phyloP scores from a whole-genome alignment of 2,329 filamentous ascomycete genomes.

The Incumbomyces lentus region DNA sequence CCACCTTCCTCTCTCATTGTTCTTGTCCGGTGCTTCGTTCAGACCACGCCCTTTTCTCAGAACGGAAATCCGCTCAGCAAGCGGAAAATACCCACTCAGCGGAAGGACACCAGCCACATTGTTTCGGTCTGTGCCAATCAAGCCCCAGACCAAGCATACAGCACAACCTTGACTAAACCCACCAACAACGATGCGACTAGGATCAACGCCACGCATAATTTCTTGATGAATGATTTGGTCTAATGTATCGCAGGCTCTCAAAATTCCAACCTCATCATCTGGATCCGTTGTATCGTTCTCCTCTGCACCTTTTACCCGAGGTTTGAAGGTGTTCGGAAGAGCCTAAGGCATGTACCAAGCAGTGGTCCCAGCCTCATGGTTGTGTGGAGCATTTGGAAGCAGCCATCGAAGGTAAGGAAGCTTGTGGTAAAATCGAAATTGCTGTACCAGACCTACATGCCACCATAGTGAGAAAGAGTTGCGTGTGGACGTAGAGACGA shows the following conservation, averaged over 20 bases:
- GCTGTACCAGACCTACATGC: constrained; percentile 31
- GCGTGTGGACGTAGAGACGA: too few relatives aligned
- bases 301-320: constrained; percentile 27
- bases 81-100: constrained; percentile 39
- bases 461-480: neutral
- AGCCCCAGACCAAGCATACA: constrained; percentile 33
- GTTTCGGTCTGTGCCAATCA: constrained; percentile 26
- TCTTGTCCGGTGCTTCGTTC: constrained; percentile 4
- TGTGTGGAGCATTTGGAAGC: constrained; percentile 40
- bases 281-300: constrained; percentile 31
- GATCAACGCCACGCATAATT: constrained; percentile 31
- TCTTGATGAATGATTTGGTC: constrained; percentile 34
- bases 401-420: constrained; percentile 41
- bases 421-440: constrained; percentile 40
- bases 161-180: constrained; percentile 42
- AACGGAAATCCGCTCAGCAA: constrained; percentile 29
- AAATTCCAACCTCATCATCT: constrained; percentile 38
- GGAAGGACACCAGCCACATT: constrained; percentile 32
- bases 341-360: constrained; percentile 39
- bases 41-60: constrained; percentile 28
- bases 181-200: constrained; percentile 35
- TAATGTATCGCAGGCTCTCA: constrained; percentile 31
- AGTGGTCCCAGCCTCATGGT: constrained; percentile 32
- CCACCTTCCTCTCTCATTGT: constrained; percentile 29
- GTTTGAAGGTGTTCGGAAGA: constrained; percentile 30